These are phyloP conservation scores for Syzygium aromaticum DNA, from an alignment of 345 rosid species.

Conservation along the genomic window DNA sequence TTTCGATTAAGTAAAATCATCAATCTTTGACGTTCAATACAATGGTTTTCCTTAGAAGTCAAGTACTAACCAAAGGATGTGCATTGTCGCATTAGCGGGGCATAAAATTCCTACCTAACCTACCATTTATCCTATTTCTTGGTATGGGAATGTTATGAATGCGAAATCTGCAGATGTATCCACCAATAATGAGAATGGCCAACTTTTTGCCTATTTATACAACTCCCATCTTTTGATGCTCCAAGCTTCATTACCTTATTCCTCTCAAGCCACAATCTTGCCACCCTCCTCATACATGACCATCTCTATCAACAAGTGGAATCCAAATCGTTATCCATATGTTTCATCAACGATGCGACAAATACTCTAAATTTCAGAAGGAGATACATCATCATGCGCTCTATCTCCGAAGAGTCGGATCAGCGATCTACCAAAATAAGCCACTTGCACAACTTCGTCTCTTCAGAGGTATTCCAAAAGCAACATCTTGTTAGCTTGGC, in stretches of 20 bases:
- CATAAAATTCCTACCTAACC: neutral
- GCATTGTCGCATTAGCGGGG: neutral
- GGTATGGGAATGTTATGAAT: neutral
- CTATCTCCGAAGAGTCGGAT: neutral
- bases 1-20: neutral
- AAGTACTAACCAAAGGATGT: neutral
- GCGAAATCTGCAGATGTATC: neutral
- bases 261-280: neutral
- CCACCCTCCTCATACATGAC: neutral
- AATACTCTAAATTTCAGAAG: rapidly evolving
- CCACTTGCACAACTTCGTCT: neutral
- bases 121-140: neutral
- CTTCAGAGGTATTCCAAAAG: neutral
- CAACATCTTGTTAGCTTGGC: neutral
- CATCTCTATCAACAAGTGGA: neutral
- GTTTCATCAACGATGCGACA: neutral
- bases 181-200: neutral
- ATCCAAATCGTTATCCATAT: neutral
- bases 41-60: neutral
- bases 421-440: neutral
- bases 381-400: neutral
- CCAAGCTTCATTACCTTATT: neutral
- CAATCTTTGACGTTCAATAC: neutral
- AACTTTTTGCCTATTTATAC: neutral
- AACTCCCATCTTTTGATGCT: neutral